A percentile compares a stretch with the other conserved stretches of the same genome.
Evolutionary conservation across 345 rosid genomes (phyloP).

Genomic region (Eucalyptus sp.): DNA sequence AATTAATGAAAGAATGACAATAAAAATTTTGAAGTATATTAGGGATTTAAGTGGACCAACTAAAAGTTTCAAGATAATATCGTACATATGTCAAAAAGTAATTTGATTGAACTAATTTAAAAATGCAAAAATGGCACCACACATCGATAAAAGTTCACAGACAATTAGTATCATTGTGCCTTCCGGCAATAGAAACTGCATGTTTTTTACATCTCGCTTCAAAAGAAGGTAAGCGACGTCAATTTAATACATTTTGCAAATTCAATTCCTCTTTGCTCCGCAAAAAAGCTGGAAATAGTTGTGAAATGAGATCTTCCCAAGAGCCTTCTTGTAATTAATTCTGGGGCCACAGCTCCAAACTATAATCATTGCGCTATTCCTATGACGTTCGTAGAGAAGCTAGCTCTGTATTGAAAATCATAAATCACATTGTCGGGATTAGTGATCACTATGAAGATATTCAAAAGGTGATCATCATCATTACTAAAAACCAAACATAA

Average conservation of each 20-base stretch:
- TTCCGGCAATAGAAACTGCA: not conserved
- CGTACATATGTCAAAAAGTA: no score
- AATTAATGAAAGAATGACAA: not conserved
- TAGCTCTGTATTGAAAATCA: not conserved
- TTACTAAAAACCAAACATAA: not conserved
- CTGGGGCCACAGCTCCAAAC: fast-evolving
- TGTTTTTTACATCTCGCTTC: fast-evolving
- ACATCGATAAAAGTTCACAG: not conserved
- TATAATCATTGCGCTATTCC: not conserved
- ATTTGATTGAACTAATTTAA: not conserved
- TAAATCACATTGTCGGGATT: not conserved
- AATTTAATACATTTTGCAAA: not conserved
- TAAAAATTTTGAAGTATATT: fast-evolving
- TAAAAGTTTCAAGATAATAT: fast-evolving
- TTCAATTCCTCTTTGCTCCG: not conserved
- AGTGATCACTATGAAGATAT: not conserved
- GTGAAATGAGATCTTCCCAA: not conserved
- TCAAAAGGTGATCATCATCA: not conserved
- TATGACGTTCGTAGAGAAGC: not conserved
- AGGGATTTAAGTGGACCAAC: not conserved
- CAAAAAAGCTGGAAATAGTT: not conserved
- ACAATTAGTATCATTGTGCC: not conserved
- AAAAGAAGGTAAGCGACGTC: not conserved
- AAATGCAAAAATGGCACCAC: fast-evolving
- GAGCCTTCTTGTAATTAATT: not conserved